phyloP scores from a whole-genome alignment of 129 eudicot genomes.

The Scalesia atractyloides region DNA sequence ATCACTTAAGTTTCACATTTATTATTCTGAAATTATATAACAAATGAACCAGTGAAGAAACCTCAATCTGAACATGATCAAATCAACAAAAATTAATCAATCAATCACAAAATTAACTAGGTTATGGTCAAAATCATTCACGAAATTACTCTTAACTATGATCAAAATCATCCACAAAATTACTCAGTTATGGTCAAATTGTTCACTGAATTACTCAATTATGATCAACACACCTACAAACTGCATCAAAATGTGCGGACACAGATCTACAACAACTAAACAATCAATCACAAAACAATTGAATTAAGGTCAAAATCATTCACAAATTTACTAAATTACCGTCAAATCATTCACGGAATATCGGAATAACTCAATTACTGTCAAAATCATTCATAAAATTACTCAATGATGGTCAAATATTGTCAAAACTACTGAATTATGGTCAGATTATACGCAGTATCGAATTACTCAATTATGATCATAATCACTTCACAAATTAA shows the following conservation, averaged over 20 bases:
- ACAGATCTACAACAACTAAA: too few relatives aligned
- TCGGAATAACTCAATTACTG: background rate
- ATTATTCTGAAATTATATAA: background rate
- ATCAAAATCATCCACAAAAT: background rate
- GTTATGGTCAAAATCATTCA: background rate
- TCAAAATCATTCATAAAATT: background rate
- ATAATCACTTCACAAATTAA: background rate
- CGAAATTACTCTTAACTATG: background rate
- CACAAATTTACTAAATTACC: background rate
- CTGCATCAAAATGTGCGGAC: too few relatives aligned
- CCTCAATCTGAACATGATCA: conserved; percentile 3
- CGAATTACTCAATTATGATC: background rate
- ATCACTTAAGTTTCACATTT: background rate
- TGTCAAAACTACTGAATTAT: background rate
- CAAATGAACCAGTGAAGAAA: background rate
- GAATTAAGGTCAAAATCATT: background rate
- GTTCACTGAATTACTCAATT: background rate
- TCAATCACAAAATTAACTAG: background rate
- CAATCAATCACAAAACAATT: background rate
- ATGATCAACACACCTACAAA: too few relatives aligned
- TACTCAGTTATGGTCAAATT: background rate
- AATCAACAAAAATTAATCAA: conserved; percentile 5
- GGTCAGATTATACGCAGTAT: background rate
- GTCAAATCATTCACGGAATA: background rate
- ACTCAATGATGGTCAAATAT: background rate